Evolutionary conservation across 306 rosid species (phyloP).

Genomic region (Malus orientalis): DNA sequence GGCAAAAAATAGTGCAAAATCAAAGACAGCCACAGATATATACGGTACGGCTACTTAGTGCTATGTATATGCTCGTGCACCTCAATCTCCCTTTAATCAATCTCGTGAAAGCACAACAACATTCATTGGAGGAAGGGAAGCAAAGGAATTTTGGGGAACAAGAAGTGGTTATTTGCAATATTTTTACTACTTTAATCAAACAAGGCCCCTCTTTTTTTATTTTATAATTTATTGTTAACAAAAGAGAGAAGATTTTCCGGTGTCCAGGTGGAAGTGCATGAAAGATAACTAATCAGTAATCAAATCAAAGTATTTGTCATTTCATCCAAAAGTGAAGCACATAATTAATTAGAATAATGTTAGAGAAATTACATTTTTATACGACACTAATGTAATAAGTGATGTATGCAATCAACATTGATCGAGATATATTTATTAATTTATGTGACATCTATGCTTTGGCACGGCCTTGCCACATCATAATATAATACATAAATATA

Average conservation of each 20-base stretch:
- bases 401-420: too few species aligned
- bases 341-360: not conserved
- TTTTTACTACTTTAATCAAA: not conserved
- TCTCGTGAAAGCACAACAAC: slow-evolving; percentile 15
- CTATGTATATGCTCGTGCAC: slow-evolving; percentile 10
- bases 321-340: not conserved
- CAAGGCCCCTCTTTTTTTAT: not conserved
- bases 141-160: slow-evolving; percentile 39
- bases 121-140: slow-evolving; percentile 11
- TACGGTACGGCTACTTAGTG: slow-evolving; percentile 1
- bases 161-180: slow-evolving; percentile 10
- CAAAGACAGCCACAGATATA: slow-evolving; percentile 22
- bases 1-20: slow-evolving; percentile 16
- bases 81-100: not conserved
- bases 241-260: not conserved
- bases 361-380: too few species aligned
- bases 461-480: too few species aligned
- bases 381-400: too few species aligned
- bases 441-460: too few species aligned
- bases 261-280: not conserved
- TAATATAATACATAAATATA: too few species aligned
- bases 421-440: too few species aligned
- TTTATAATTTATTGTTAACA: not conserved
- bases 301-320: not conserved
- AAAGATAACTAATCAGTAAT: not conserved